These are phyloP conservation scores for Termitomyces sp. DNA, from an alignment of 768 basidiomycete genomes.

Conservation along the genomic window DNA sequence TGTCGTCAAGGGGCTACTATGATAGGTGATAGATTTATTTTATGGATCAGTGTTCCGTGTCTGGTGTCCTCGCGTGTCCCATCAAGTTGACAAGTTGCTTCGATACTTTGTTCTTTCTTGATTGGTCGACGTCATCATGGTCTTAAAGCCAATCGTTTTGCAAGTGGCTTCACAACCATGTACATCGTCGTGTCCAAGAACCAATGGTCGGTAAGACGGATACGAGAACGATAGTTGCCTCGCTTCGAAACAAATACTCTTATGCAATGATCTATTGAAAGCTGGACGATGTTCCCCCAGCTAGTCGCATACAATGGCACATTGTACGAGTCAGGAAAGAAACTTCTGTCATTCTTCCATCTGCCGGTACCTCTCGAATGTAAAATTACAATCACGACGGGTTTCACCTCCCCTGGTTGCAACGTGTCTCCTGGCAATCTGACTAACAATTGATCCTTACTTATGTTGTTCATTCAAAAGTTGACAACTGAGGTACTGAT, in stretches of 20 bases:
- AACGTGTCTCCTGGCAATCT: background rate
- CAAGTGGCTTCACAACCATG: background rate
- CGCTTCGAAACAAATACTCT: background rate
- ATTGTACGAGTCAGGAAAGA: background rate
- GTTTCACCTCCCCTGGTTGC: constrained; percentile 9
- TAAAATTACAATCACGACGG: background rate
- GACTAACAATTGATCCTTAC: background rate
- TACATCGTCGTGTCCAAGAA: background rate
- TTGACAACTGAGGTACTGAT: no score
- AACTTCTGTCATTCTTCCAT: background rate
- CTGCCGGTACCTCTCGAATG: background rate
- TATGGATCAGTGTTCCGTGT: constrained; percentile 7
- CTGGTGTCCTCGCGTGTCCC: background rate
- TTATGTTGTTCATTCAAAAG: background rate
- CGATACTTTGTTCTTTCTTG: background rate
- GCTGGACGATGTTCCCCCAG: no score
- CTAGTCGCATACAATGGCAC: background rate
- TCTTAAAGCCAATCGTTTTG: background rate
- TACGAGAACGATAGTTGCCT: background rate
- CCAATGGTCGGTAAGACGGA: background rate
- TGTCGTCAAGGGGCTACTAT: background rate
- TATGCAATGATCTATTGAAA: background rate
- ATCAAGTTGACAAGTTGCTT: background rate
- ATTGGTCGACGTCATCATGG: background rate
- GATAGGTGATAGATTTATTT: background rate